Conservation (phyloP, 331 rosid genomes). For the Prunus yedoensis region DNA sequence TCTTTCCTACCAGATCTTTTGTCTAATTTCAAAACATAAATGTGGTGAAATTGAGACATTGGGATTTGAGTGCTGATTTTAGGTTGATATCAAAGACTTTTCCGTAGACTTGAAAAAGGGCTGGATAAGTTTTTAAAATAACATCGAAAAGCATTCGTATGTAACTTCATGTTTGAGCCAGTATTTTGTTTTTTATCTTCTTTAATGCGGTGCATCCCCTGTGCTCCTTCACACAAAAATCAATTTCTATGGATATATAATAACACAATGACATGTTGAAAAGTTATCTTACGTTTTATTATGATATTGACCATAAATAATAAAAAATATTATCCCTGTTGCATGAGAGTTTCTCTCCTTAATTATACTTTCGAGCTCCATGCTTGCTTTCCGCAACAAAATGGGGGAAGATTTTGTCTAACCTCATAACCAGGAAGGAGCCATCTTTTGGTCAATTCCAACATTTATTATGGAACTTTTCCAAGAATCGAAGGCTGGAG, state of each 20-base stretch:
- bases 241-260: no score
- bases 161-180: neutral
- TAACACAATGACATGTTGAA: no score
- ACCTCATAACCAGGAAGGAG: no score
- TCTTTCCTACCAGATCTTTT: neutral
- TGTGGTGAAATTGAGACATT: neutral
- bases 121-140: neutral
- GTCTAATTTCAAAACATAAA: neutral
- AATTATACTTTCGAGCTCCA: no score
- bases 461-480: no score
- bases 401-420: neutral
- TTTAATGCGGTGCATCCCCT: neutral
- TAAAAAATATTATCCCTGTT: no score
- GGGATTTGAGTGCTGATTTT: neutral
- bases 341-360: no score
- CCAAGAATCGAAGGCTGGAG: no score
- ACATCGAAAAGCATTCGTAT: no score
- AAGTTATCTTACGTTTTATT: no score
- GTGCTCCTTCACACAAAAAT: neutral
- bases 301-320: rapidly evolving
- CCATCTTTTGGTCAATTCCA: no score
- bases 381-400: neutral
- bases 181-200: neutral
- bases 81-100: neutral
- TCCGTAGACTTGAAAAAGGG: neutral